Conservation (phyloP, 257 asterid species). For the Solanum tacnaense region DNA sequence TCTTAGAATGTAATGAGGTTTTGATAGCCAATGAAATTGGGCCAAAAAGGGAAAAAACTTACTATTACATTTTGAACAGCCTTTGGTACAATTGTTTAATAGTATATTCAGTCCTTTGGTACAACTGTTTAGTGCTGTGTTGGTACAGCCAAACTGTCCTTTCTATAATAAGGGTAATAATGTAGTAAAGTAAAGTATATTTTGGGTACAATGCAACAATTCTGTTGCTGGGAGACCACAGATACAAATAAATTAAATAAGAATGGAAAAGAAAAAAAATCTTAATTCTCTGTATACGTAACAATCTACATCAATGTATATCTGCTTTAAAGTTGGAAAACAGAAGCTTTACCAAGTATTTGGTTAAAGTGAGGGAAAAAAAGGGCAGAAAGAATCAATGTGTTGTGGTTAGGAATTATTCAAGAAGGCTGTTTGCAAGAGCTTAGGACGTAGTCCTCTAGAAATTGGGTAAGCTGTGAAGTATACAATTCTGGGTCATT, state of each 20-base stretch:
- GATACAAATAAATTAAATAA: neutral
- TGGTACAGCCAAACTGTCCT: too few species aligned
- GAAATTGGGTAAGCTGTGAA: constrained; percentile 71
- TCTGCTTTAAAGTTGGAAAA: neutral
- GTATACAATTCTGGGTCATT: constrained; percentile 67
- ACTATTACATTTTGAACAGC: too few species aligned
- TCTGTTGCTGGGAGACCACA: neutral
- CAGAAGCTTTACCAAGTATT: neutral
- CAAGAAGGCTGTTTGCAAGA: constrained; percentile 37
- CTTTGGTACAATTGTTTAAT: too few species aligned
- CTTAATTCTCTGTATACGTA: neutral
- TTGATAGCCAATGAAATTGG: too few species aligned
- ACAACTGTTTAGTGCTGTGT: too few species aligned
- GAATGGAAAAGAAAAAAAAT: neutral
- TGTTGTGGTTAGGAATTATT: constrained; percentile 12
- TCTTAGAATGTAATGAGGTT: too few species aligned
- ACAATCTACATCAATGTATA: neutral
- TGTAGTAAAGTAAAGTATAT: neutral
- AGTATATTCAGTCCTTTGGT: too few species aligned
- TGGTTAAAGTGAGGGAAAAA: neutral
- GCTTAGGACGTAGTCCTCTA: constrained; percentile 70
- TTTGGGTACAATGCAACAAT: neutral
- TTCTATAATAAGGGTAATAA: too few species aligned
- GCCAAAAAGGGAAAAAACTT: too few species aligned
- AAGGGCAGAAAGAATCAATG: neutral